A percentile compares a stretch with the other conserved stretches of the same genome.
These are phyloP conservation scores for Thamnidium elegans DNA, from an alignment of 192 early-diverging fungal genomes.

Conservation along the genomic window DNA sequence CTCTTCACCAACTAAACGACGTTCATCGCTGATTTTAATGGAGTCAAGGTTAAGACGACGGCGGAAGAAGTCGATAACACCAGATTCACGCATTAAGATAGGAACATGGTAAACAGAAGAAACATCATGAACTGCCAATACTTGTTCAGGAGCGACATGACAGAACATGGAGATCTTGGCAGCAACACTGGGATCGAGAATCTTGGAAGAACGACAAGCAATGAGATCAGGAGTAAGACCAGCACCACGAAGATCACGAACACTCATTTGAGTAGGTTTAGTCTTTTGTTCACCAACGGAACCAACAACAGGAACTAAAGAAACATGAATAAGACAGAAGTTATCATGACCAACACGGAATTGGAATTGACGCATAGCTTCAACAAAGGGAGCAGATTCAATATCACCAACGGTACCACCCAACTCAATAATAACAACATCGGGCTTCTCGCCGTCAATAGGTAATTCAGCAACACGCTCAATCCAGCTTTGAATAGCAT, in stretches of 20 bases:
- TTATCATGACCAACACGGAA: conserved; percentile 98
- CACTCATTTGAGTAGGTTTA: conserved; percentile 97
- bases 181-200: conserved; percentile 78
- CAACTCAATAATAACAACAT: conserved; percentile 97
- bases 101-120: conserved; percentile 98
- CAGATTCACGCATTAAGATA: conserved; percentile 82
- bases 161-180: conserved; percentile 99
- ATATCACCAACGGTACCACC: conserved; percentile 99
- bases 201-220: conserved; percentile 88
- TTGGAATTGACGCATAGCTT: conserved; percentile 99
- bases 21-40: conserved; percentile 50
- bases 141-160: conserved; percentile 88
- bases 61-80: conserved; percentile 76
- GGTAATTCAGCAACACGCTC: conserved; percentile 89
- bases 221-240: conserved; percentile 95
- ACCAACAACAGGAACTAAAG: conserved; percentile 94
- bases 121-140: conserved; percentile 95
- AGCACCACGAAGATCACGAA: conserved; percentile 90
- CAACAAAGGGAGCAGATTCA: conserved; percentile 97
- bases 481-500: conserved; percentile 97
- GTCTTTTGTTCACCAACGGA: conserved; percentile 99
- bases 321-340: conserved; percentile 97
- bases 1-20: conserved; percentile 50
- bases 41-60: conserved; percentile 74
- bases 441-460: conserved; percentile 83